Evolutionary conservation across 2,329 filamentous ascomycete genomes (phyloP), one percentile per base, ranked within the genome.

Genomic region (Sporothrix protearum): DNA sequence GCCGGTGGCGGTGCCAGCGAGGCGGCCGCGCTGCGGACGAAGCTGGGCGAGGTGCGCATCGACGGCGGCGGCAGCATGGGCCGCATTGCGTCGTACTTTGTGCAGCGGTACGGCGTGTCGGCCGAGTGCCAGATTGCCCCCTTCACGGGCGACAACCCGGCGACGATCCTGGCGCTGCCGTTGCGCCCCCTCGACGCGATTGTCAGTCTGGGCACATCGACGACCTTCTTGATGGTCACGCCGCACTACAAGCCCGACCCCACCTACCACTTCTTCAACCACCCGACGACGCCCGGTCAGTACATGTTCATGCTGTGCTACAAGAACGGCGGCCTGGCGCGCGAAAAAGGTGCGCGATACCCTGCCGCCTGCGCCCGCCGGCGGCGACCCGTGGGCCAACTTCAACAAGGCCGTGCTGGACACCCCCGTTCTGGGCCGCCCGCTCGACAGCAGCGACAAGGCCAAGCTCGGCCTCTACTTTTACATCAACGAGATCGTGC

Each of bases 261-360:
- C 2, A 88, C 92, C 7, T 97, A 97, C 78, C 96, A 99, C 83
- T 97, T 98, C 85, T 96, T 98, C 88, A 97, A 97, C 83, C 94
- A 98, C 81, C 96, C 96, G 1, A 96, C 94, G 59, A 97, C 93
- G 0, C 84, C 90, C 0, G 93, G 92, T 0, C 87, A 97, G 73
- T 97, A 97, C 86, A 98, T 99, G 96, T 98, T 99, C 82, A 99
- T 99, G 96, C 89, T 99, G 47, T 99, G 96, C 86, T 99, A 98
- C 85, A 98, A 98, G 83, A 99, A 99, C 82, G 96, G 96, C 76
- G 94, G 94, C 1, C 88, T 98, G 0, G 95, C 96, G 1, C 91
- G 96, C 59, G 96, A 99, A 80, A 80, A 90, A 92, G 77, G 88
- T 98, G 74, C 91, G 96, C 70, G 93, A 99, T 78, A 85, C 88